These are phyloP conservation scores for Bruguiera parviflora DNA, from an alignment of 345 rosid species.

Conservation along the genomic window DNA sequence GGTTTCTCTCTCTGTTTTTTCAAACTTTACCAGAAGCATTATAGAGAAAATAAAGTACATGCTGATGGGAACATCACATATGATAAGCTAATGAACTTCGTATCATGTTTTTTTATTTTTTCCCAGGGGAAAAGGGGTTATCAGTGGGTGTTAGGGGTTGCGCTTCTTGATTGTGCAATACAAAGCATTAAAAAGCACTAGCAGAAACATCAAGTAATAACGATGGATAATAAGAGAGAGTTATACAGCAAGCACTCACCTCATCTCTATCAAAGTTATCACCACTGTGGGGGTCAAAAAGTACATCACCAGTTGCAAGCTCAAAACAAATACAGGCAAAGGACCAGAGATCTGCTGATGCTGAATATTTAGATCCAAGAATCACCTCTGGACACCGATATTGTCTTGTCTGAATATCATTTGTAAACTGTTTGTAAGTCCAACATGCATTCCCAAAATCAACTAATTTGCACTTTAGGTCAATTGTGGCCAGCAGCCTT, in stretches of 20 bases:
- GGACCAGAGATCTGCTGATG: slow-evolving; percentile 79
- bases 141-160: too few species aligned
- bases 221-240: neutral
- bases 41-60: too few species aligned
- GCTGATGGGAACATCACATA: too few species aligned
- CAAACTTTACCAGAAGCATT: too few species aligned
- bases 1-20: too few species aligned
- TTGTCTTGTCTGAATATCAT: slow-evolving; percentile 68
- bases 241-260: slow-evolving; percentile 34
- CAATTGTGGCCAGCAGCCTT: slow-evolving; percentile 44
- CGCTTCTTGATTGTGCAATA: neutral
- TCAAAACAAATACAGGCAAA: slow-evolving; percentile 80
- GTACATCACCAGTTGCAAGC: slow-evolving; percentile 75
- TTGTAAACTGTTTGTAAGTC: slow-evolving; percentile 77
- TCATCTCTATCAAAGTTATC: slow-evolving; percentile 75
- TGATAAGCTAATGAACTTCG: too few species aligned
- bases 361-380: slow-evolving; percentile 71
- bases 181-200: neutral
- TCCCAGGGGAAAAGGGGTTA: too few species aligned
- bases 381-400: slow-evolving; percentile 76
- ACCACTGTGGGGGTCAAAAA: slow-evolving; percentile 70
- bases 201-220: neutral
- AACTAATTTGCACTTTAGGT: slow-evolving; percentile 63
- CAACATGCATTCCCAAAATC: slow-evolving; percentile 85
- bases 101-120: too few species aligned